Evolutionary conservation across 2,329 filamentous ascomycete species (phyloP), one percentile per base, ranked within the genome.

Genomic region (Lojkania enalia): DNA sequence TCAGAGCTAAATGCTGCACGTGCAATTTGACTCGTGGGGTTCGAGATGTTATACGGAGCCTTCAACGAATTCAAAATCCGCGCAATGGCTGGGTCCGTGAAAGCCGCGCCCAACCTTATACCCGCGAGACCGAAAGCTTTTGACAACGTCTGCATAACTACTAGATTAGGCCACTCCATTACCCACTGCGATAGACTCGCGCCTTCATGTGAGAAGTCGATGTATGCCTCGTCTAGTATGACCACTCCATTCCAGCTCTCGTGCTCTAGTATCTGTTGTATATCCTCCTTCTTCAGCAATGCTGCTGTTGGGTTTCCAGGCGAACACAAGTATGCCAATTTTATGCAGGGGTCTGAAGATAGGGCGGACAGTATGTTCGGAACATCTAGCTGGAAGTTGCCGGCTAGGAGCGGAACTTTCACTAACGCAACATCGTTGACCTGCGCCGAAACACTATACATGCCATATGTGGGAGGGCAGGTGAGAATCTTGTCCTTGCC

Each of bases 101-200:
- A 99, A 0, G 89, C 90, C 5, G 85, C 88, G 35, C 94, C 94
- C 1, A 99, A 79, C 13, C 94, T 81, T 65, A 99, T 96, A 39
- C 92, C 94, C 3, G 94, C 94, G 63, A 99, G 81, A 20, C 94
- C 94, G 64, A 99, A 99, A 0, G 90, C 94, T 71, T 99, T 99
- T 61, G 88, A 95, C n/a, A 97, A 79, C 1, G 94, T 99, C 77
- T 99, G 94, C 88, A 97, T 90, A 45, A 99, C 91, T 14, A 96
- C 90, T 19, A 99, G 78, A 70, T 99, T 99, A 39, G 92, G 91
- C 83, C 88, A 95, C 63, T 96, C 90, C 25, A 81, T 78, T 1
- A 95, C 91, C 86, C 89, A 95, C 71, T 95, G 88, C 19, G 94
- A 92, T 19, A 97, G 79, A 55, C 88, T 95, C 31, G 88, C 79